Evolutionary conservation across 2,329 filamentous ascomycete species (phyloP).

Genomic region (Ophiostoma piceae): DNA sequence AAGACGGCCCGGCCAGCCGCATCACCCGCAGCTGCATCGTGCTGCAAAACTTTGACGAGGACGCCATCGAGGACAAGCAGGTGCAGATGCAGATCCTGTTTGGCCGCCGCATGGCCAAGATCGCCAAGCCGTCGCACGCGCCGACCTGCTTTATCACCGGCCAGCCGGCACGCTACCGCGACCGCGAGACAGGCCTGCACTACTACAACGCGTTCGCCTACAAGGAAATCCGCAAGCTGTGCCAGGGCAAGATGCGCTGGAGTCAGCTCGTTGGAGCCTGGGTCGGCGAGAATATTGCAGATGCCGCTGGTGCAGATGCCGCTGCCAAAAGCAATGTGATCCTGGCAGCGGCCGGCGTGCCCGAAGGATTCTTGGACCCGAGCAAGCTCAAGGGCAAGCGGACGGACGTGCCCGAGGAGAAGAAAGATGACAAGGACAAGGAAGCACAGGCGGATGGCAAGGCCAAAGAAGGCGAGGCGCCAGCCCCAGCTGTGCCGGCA

Average conservation of each 20-base stretch:
- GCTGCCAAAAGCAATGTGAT: slow-evolving; percentile 28
- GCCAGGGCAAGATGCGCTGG: slow-evolving; percentile 72
- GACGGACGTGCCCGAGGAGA: slow-evolving; percentile 20
- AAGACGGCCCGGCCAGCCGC: slow-evolving; percentile 41
- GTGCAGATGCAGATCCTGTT: slow-evolving; percentile 57
- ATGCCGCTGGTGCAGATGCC: slow-evolving; percentile 24
- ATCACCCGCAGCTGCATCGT: slow-evolving; percentile 56
- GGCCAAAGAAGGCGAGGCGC: neutral
- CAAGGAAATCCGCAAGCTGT: slow-evolving; percentile 70
- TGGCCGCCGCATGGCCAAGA: slow-evolving; percentile 53
- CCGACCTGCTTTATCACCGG: slow-evolving; percentile 77
- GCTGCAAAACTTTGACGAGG: slow-evolving; percentile 55
- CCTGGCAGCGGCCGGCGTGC: slow-evolving; percentile 68
- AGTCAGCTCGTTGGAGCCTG: slow-evolving; percentile 76
- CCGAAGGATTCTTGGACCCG: slow-evolving; percentile 59
- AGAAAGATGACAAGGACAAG: slow-evolving; percentile 18
- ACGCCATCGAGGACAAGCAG: slow-evolving; percentile 50
- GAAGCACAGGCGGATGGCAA: neutral
- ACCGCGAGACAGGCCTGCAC: slow-evolving; percentile 75
- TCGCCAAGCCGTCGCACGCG: slow-evolving; percentile 48
- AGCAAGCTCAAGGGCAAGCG: slow-evolving; percentile 26
- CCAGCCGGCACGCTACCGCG: slow-evolving; percentile 72
- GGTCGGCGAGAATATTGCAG: slow-evolving; percentile 53
- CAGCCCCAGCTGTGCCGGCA: neutral
- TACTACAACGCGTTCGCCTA: slow-evolving; percentile 79